Base-by-base conservation (phyloP, 106 monocot genomes). In the Dioscorea alata region DNA sequence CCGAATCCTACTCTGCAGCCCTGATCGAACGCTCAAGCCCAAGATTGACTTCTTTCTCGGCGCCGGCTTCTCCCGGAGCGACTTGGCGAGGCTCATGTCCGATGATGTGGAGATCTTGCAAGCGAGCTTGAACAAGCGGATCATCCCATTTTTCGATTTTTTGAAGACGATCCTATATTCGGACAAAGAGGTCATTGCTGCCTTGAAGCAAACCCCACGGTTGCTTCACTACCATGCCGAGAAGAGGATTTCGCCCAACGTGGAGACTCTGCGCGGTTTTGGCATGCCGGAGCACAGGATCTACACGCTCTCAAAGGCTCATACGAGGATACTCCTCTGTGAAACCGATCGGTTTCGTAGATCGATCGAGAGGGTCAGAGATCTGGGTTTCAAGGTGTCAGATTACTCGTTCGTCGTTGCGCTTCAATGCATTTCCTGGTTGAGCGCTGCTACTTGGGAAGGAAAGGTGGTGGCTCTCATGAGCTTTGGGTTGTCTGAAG, bases 401-500 rank as follows among this genome's bases (percentile, higher is more conserved):
- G 48, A 50, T n/a, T 6, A 13, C 13, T 51, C 22, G 32, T 75
- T 60, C n/a, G 20, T 32, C 12, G 23, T 48, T 2, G 70, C 12
- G 8, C 35, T 71, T 3, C 6, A 8, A 25, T 23, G 25, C 32
- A 6, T 59, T 12, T 8, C 20, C 19, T 2, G 58, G 14, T 6
- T 15, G 8, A 34, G 33, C 16, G 48, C 1, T 5, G 34, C 58
- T 4, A 33, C 21, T 9, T 48, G 25, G 19, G 23, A 71, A 4
- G 2, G 35, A 17, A 71, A 71, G 49, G 7, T 59, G 12, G 15
- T 19, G 23, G 16, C 49, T 10, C 60, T 42, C 15, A 71, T 14
- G 60, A 60, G 59, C 57, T 23, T 59, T 8, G 70, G 70, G 5
- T 71, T 23, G 48, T 71, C 70, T 22, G 70, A 71, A 17, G 33